A percentile compares a stretch with the other conserved stretches of the same genome.
phyloP scores from a whole-genome alignment of 73 alveolate species.

The Tetrahymena malaccensis region DNA sequence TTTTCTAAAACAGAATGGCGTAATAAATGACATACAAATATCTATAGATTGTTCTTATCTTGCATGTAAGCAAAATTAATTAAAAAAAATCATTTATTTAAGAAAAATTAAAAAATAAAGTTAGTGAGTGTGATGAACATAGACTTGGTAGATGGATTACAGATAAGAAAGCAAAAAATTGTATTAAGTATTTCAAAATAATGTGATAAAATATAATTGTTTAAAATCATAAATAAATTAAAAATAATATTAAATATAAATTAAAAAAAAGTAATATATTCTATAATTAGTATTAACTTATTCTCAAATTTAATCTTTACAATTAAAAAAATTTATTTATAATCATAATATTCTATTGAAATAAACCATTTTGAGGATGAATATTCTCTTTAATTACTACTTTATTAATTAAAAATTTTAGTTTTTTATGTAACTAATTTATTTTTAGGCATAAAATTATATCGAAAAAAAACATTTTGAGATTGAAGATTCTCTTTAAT shows the following conservation, averaged over 20 bases:
- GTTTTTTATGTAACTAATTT: too few relatives aligned
- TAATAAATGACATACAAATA: slow-evolving; percentile 15
- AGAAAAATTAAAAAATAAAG: neutral
- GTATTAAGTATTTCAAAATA: neutral
- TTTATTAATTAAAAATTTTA: too few relatives aligned
- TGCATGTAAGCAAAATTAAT: neutral
- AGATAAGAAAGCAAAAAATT: slow-evolving; percentile 33
- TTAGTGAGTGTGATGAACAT: slow-evolving; percentile 35
- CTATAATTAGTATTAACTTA: neutral
- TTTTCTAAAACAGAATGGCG: neutral
- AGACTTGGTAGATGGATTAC: slow-evolving; percentile 42
- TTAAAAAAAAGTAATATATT: too few relatives aligned
- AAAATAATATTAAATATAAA: neutral
- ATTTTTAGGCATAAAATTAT: too few relatives aligned
- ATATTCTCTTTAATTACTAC: too few relatives aligned
- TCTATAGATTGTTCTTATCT: neutral
- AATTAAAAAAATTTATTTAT: too few relatives aligned
- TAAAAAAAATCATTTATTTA: neutral
- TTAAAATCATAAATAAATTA: neutral
- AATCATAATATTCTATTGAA: too few relatives aligned
- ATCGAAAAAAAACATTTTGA: too few relatives aligned
- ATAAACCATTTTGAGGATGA: too few relatives aligned
- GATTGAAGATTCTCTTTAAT: too few relatives aligned
- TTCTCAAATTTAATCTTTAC: neutral
- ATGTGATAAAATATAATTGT: neutral